Evolutionary conservation across 768 basidiomycete species (phyloP), one percentile per base, ranked within the genome.

Genomic region (Amanita polypyramis): DNA sequence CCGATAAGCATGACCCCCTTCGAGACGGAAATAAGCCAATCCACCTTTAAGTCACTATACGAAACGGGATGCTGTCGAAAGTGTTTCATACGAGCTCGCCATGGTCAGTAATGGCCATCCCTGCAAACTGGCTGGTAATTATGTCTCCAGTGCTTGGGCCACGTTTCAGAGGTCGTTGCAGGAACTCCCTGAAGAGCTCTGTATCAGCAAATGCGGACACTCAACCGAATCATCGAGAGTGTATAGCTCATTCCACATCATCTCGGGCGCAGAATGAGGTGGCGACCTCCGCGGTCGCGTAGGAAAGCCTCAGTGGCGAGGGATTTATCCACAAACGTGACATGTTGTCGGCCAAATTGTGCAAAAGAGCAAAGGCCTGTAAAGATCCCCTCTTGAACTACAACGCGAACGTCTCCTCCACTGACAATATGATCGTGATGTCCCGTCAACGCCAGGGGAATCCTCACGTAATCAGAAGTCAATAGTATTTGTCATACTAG

Each of bases 191-290:
- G 35, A 44, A 50, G 43, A 43, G 49, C 43, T 45, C 30, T 46
- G 43, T 43, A 36, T 50, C 43, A 50, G 43, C 32, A 50, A 50
- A 45, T 34, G 34, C 29, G 34, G 17, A 45, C n/a, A 45, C 30
- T 45, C 49, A 50, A 45, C 49, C 32, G 49, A 45, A 50, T 45
- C 49, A 50, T 50, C 49, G 49, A 50, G 49, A 50, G 49, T 45
- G 49, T 45, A 45, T 50, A 34, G 42, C 49, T 50, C 50, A 48
- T 47, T 47, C 50, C 50, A 40, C 50, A 46, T 6, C 45, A 34
- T 45, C 50, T 46, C 45, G 45, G 50, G 37, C 50, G 50, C 29
- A 51, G 50, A 51, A 51, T 30, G 37, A 51, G 50, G 45, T 51
- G 50, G 45, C 47, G 50, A 38, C 45, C 25, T 47, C 33, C 33